Conservation (phyloP, 2,329 filamentous ascomycete species). For the Neonectria neomacrospora region DNA sequence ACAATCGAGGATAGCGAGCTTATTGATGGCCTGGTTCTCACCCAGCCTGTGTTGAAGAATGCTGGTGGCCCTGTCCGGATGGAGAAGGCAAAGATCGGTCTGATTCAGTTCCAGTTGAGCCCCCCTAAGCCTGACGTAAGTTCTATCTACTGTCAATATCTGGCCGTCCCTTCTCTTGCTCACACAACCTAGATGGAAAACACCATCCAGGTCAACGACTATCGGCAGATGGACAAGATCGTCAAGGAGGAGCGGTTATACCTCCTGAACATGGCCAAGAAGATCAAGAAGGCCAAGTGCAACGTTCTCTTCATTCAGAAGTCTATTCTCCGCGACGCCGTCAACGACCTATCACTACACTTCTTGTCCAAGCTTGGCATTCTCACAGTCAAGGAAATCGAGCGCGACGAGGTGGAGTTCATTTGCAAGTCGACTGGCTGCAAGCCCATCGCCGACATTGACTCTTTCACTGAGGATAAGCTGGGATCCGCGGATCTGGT, state of each 20-base stretch:
- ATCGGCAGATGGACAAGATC: slow-evolving; percentile 99
- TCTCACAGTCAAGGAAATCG: slow-evolving; percentile 95
- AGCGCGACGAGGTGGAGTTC: slow-evolving; percentile 98
- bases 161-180: slow-evolving; percentile 24
- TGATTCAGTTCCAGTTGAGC: slow-evolving; percentile 99
- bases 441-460: slow-evolving; percentile 98
- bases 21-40: slow-evolving; percentile 92
- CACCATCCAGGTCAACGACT: slow-evolving; percentile 98
- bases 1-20: slow-evolving; percentile 99
- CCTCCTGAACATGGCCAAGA: slow-evolving; percentile 98
- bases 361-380: slow-evolving; percentile 98
- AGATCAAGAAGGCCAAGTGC: slow-evolving; percentile 99
- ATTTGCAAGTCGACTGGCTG: slow-evolving; percentile 99
- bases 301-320: slow-evolving; percentile 99
- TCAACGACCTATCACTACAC: slow-evolving; percentile 97
- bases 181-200: slow-evolving; percentile 84
- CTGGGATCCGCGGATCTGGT: slow-evolving; percentile 92
- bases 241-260: slow-evolving; percentile 99
- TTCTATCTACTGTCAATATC: slow-evolving; percentile 26
- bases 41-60: slow-evolving; percentile 92
- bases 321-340: slow-evolving; percentile 95
- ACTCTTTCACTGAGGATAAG: slow-evolving; percentile 99
- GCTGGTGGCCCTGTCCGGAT: slow-evolving; percentile 90
- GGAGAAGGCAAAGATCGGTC: slow-evolving; percentile 95
- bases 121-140: slow-evolving; percentile 95